Percentiles rank a stretch among this genome's conserved stretches.
phyloP scores from a whole-genome alignment of 192 early-diverging fungal genomes.

The Linnemannia schmuckeri region DNA sequence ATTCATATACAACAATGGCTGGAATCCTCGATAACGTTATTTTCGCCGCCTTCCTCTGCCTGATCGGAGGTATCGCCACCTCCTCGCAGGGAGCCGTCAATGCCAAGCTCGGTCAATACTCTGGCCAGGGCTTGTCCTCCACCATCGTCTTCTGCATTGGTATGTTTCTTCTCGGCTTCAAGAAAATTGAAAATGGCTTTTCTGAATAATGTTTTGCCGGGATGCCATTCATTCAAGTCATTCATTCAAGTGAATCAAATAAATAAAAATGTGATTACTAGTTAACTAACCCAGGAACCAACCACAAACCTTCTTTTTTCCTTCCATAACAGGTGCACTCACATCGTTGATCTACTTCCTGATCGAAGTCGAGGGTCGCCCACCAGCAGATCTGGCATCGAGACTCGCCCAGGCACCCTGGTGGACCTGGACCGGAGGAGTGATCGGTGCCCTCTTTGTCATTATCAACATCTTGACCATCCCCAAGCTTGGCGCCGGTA shows the following conservation, averaged over 20 bases:
- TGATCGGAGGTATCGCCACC: constrained; percentile 26
- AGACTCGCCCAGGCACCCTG: constrained; percentile 46
- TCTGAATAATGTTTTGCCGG: constrained; percentile 8
- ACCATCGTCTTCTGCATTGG: constrained; percentile 26
- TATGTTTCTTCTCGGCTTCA: neutral
- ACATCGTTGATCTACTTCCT: constrained; percentile 22
- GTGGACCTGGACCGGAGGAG: constrained; percentile 64
- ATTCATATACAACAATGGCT: neutral
- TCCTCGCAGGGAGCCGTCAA: constrained; percentile 29
- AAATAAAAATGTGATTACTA: neutral
- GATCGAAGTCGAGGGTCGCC: constrained; percentile 24
- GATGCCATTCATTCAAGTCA: neutral
- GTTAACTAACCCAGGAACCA: neutral
- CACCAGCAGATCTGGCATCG: constrained; percentile 13
- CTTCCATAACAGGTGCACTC: constrained; percentile 4
- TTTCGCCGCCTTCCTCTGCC: constrained; percentile 27
- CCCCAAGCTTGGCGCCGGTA: constrained; percentile 62
- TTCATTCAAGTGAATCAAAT: neutral
- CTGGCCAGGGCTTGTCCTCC: constrained; percentile 37
- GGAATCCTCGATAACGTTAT: constrained; percentile 31
- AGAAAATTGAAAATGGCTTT: too few relatives aligned
- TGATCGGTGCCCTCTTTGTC: constrained; percentile 65
- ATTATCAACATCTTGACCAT: constrained; percentile 60
- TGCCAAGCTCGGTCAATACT: constrained; percentile 22
- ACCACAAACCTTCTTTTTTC: neutral